Evolutionary conservation across 495 filamentous ascomycete genomes (phyloP), one percentile per base, ranked within the genome.

Genomic region (Tuber calosporum): DNA sequence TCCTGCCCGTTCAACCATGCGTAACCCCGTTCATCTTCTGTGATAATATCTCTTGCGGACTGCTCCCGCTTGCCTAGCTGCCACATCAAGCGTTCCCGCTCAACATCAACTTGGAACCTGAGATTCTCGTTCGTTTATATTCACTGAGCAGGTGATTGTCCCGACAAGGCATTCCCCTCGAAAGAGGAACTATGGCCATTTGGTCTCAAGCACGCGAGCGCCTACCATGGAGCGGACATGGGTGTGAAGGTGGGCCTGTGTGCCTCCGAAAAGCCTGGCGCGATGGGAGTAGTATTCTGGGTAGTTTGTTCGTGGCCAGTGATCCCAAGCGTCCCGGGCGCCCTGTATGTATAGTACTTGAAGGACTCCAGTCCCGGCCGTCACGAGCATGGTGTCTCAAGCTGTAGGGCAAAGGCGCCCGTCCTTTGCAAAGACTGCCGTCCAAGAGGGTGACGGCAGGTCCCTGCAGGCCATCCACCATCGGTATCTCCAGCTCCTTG

Each of bases 61-160:
- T 76, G 39, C 73, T 80, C 77, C 19, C 72, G 79, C 17, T 76
- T 78, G 7, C 79, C 72, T 15, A 73, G 69, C 8, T 71, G 62
- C 41, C 81, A 83, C 70, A 86, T 68, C 66, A 72, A 72, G 34
- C 83, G 85, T 43, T 68, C 71, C 69, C 69, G 58, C 17, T 76
- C 72, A 5, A 93, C 89, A 17, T 90, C 86, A 26, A 89, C 85
- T 19, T 85, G 87, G 73, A 90, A 89, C 69, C 87, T 87, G 75
- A 90, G 74, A 81, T 90, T 93, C 9, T 92, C 92, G 77, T 94
- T 92, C 92, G 77, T 94, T 92, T 36, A 96, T 85, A 77, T 91
- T 89, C 26, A 96, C 88, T n/a, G 89, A 90, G 72, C 89, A 89
- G 0, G 37, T 71, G 17, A 71, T 37, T 26, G 26, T 26, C 26